Evolutionary conservation across 2,329 filamentous ascomycete species (phyloP).

Genomic region (Penicillium sclerotiorum): DNA sequence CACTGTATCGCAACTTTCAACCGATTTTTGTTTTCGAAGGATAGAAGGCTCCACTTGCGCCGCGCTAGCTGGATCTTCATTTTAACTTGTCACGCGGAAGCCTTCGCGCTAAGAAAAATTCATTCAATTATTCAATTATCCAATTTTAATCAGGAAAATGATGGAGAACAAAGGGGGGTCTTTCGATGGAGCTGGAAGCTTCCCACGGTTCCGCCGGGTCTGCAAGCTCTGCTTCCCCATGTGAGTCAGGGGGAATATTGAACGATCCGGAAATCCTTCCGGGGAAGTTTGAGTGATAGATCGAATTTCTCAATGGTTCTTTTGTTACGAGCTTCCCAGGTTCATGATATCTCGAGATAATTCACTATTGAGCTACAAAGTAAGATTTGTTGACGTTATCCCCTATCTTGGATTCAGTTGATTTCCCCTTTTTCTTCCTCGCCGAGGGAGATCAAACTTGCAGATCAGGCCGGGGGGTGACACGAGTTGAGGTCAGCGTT

Average conservation of each 20-base stretch:
- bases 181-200: no score
- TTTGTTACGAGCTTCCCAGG: no score
- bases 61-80: slow-evolving; percentile 16
- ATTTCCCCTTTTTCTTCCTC: not conserved
- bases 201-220: not conserved
- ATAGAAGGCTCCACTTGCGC: slow-evolving; percentile 15
- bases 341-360: no score
- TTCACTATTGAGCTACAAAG: no score
- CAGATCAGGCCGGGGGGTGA: slow-evolving; percentile 1
- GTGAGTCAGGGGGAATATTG: not conserved
- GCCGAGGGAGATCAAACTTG: not conserved
- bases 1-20: slow-evolving; percentile 3
- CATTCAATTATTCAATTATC: no score
- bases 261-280: not conserved
- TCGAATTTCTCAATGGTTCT: no score
- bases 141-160: no score
- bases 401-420: no score
- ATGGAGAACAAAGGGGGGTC: slow-evolving; percentile 1
- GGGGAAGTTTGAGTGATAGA: not conserved
- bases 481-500: slow-evolving; percentile 3
- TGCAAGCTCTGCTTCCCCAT: not conserved
- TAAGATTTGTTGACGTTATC: no score
- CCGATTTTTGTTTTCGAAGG: slow-evolving; percentile 5
- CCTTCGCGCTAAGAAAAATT: slow-evolving; percentile 6
- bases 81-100: slow-evolving; percentile 16